These are phyloP conservation scores for Solanum gandarillasii DNA, from an alignment of 257 asterid species.

Conservation along the genomic window DNA sequence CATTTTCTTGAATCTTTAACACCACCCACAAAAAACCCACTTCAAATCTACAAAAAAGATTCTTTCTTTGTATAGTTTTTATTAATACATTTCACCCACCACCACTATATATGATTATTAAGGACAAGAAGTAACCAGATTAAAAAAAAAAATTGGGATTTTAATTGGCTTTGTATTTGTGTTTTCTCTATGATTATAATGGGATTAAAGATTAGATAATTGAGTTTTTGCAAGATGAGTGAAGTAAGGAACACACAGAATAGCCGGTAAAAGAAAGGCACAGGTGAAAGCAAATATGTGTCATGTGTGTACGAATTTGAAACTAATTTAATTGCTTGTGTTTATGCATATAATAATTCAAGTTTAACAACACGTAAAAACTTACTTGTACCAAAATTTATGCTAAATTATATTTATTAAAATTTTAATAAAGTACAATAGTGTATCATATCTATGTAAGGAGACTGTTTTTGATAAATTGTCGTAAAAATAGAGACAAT, in stretches of 20 bases:
- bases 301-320: background rate
- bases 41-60: background rate
- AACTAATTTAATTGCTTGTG: background rate
- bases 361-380: background rate
- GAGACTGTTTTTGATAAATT: background rate
- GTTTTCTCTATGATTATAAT: background rate
- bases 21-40: background rate
- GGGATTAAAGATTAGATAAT: background rate
- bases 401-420: background rate
- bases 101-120: background rate
- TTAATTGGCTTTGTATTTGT: background rate
- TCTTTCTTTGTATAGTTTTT: background rate
- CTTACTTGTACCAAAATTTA: background rate
- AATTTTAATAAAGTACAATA: background rate
- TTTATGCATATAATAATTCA: background rate
- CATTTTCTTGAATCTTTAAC: slow-evolving; percentile 19
- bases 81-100: background rate
- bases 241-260: background rate
- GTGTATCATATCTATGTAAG: background rate
- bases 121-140: background rate
- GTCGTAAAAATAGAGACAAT: background rate
- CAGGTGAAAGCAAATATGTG: background rate
- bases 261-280: background rate
- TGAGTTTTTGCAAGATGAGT: background rate
- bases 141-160: background rate